Evolutionary conservation across 1,284 basidiomycete species (phyloP), one percentile per base, ranked within the genome.

Genomic region (Xerocomus nothofagi): DNA sequence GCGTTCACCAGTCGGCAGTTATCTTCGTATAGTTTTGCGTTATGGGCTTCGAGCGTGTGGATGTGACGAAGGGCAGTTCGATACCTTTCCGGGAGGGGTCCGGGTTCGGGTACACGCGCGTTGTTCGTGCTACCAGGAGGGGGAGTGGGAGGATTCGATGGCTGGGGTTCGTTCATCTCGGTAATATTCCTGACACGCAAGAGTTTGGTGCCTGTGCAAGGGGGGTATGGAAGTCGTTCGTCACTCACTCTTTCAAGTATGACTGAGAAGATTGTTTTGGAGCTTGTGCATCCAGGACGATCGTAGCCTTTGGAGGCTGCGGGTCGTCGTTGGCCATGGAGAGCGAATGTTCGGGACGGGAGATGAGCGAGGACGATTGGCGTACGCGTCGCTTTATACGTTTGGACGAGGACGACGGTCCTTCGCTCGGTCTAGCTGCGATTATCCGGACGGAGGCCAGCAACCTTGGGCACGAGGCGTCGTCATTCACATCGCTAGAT

Each of bases 11-110:
- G 71, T 12, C 54, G 63, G 40, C 62, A 62, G 55, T 84, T 84
- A 55, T 84, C 82, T 46, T 76, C 65, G 51, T 72, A 79, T 29
- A 84, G 67, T 57, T 72, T 78, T 46, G 70, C 55, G 47, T 79
- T 80, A 41, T 79, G 74, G 18, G 43, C 33, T 50, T 73, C 67
- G 12, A 68, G 59, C 9, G 64, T 55, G 24, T 51, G 57, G 46
- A 71, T 70, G 42, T 59, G 62, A 30, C 56, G 57, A 38, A 73
- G 59, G 18, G 74, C 49, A 9, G 68, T 56, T 34, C 65, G 61
- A 32, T 76, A 29, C 30, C 60, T 70, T 30, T 69, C 68, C 6
- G 64, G 53, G 49, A 80, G 67, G 9, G 69, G 65, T 23, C 74
- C 71, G n/a, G 77, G 72, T 17, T 44, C 47, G 0, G 32, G 44